Percentiles rank a stretch among this genome's conserved stretches.
Evolutionary conservation across 306 rosid genomes (phyloP).

Genomic region (barrel medic (Medicago truncatula)): MtrunA17r5.0-ANR NC_053049.1:41780001-41780500

Average conservation of each 20-base stretch:
- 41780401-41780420: conserved; percentile 1
- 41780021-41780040: background rate
- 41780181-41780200: conserved; percentile 11
- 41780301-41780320: background rate
- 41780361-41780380: background rate
- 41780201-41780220: background rate
- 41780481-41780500: conserved; percentile 64
- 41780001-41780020: background rate
- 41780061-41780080: background rate
- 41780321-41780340: background rate
- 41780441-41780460: background rate
- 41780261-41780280: background rate
- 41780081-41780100: background rate
- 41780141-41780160: conserved; percentile 27
- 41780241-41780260: background rate
- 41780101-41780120: background rate
- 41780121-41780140: conserved; percentile 7
- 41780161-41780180: conserved; percentile 22
- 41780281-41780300: background rate
- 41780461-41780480: conserved; percentile 19
- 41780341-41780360: too few species aligned
- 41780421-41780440: background rate
- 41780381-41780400: too few species aligned
- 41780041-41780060: conserved; percentile 2
- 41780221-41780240: conserved; percentile 7